Percentiles rank a stretch among this genome's conserved stretches.
Conservation (phyloP, 1,284 basidiomycete genomes). For the Trametes sp. region DNA sequence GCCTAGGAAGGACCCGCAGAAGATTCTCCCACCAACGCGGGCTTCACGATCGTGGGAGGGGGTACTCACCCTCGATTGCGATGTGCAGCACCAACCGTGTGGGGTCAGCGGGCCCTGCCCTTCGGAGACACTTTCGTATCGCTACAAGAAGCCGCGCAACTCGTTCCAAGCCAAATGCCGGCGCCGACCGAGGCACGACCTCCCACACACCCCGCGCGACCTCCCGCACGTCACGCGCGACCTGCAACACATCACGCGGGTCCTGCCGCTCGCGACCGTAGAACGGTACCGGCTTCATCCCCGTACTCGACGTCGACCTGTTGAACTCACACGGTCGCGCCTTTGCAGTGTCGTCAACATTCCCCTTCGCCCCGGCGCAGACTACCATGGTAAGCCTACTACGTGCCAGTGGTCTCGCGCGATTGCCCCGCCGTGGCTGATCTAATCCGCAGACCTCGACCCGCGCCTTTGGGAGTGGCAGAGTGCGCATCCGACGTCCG, state of each 20-base stretch:
- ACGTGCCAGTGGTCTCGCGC: not conserved
- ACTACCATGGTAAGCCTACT: constrained; percentile 6
- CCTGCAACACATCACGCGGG: constrained; percentile 56
- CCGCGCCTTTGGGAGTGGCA: constrained; percentile 57
- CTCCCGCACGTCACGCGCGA: constrained; percentile 55
- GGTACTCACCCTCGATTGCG: constrained; percentile 47
- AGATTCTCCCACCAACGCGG: constrained; percentile 4
- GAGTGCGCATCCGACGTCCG: constrained; percentile 61
- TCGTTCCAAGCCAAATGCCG: constrained; percentile 58
- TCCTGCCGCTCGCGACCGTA: constrained; percentile 47
- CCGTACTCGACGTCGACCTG: not conserved
- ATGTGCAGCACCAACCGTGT: constrained; percentile 46
- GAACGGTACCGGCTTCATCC: constrained; percentile 46
- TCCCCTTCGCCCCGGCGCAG: constrained; percentile 8
- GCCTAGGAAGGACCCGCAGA: constrained; percentile 54
- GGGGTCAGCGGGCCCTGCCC: constrained; percentile 41
- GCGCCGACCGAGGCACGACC: constrained; percentile 47
- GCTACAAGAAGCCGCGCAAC: constrained; percentile 52
- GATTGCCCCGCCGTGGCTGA: constrained; percentile 37
- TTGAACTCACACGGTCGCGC: constrained; percentile 47
- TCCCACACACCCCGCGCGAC: constrained; percentile 41
- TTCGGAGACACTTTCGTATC: constrained; percentile 45
- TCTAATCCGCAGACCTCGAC: constrained; percentile 31
- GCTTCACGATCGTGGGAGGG: not conserved
- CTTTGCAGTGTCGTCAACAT: constrained; percentile 13